Evolutionary conservation across 2,329 filamentous ascomycete species (phyloP).

Genomic region (Graphilbum fragrans): DNA sequence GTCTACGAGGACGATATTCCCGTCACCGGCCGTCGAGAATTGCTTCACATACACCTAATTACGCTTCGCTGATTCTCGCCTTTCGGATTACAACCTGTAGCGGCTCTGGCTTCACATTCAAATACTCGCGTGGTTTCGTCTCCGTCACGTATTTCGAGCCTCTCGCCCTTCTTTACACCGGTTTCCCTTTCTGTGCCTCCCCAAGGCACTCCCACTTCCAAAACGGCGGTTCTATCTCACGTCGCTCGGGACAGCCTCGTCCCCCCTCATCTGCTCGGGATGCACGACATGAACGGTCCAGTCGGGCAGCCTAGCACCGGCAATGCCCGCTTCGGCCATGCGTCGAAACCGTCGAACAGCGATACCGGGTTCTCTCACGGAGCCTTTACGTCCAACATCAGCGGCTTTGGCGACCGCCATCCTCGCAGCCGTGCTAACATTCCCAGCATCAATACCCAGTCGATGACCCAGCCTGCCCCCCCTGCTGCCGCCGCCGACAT

Average conservation of each 20-base stretch:
- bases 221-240: slow-evolving; percentile 72
- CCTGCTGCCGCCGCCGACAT: slow-evolving; percentile 49
- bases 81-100: no score
- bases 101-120: no score
- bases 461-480: slow-evolving; percentile 32
- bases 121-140: neutral
- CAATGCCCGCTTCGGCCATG: slow-evolving; percentile 54
- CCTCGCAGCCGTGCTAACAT: slow-evolving; percentile 73
- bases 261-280: slow-evolving; percentile 77
- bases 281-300: slow-evolving; percentile 73
- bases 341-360: slow-evolving; percentile 70
- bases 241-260: slow-evolving; percentile 71
- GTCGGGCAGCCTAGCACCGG: slow-evolving; percentile 42
- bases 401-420: slow-evolving; percentile 78
- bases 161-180: no score
- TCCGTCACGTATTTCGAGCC: neutral
- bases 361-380: slow-evolving; percentile 88
- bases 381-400: slow-evolving; percentile 77
- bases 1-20: no score
- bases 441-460: slow-evolving; percentile 81
- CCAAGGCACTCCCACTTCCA: slow-evolving; percentile 49
- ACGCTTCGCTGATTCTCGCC: no score
- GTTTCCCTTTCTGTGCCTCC: slow-evolving; percentile 34
- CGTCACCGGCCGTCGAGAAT: no score
- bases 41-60: no score